A percentile compares a stretch with the other conserved stretches of the same genome.
These are phyloP conservation scores for Magnolia officinalis DNA, from an alignment of 164 flowering plant genomes.

Conservation along the genomic window DNA sequence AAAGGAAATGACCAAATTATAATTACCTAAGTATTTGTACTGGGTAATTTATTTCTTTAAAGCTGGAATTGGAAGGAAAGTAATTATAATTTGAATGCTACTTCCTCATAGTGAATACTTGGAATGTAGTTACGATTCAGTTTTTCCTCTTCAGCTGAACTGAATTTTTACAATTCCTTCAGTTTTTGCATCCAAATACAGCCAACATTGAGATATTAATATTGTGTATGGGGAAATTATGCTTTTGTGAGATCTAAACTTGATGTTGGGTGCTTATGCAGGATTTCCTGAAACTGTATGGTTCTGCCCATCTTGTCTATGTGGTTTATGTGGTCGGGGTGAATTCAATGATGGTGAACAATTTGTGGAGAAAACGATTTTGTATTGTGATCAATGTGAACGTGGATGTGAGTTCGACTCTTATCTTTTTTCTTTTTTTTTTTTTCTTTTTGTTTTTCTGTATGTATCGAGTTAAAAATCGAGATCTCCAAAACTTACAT, in stretches of 20 bases:
- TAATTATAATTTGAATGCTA: too few species aligned
- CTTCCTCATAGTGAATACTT: too few species aligned
- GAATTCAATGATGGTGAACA: conserved; percentile 18
- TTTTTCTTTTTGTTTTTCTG: background rate
- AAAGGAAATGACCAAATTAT: too few species aligned
- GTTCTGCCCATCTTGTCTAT: conserved; percentile 85
- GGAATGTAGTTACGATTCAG: too few species aligned
- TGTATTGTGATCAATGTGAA: conserved; percentile 68
- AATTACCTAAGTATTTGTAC: too few species aligned
- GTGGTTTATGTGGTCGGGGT: conserved; percentile 52
- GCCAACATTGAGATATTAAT: background rate
- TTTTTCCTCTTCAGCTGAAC: background rate
- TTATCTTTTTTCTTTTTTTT: background rate
- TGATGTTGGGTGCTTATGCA: conserved; percentile 15
- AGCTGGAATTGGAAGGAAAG: too few species aligned
- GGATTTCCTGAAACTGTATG: conserved; percentile 82
- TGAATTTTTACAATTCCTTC: background rate
- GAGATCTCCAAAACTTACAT: background rate
- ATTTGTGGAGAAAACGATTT: conserved; percentile 20
- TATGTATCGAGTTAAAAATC: background rate
- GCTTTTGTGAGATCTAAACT: background rate
- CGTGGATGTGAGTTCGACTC: conserved; percentile 52
- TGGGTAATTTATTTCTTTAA: too few species aligned
- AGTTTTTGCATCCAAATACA: background rate
- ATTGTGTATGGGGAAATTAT: background rate